Base-by-base conservation (phyloP, 2,329 filamentous ascomycete genomes). In the Didymella segeticola region DNA sequence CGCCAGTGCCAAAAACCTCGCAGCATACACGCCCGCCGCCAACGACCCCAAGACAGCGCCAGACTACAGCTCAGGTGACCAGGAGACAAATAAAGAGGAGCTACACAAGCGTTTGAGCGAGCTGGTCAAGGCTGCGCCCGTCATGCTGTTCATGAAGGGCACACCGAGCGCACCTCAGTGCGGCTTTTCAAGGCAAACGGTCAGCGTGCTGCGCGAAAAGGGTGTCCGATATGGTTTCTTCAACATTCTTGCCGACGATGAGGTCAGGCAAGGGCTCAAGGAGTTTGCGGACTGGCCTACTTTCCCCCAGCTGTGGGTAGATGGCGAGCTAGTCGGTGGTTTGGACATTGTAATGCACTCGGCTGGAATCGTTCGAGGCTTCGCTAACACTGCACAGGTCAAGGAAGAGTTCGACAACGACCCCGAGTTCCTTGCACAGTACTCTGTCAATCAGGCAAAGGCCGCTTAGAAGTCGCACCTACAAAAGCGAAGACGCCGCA, bases 101-200 rank as follows among this genome's bases (percentile, higher is more conserved):
- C 79, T 99, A 47, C 87, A 91, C 75, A 87, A 89, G 74, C 84
- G 93, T 26, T 81, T 99, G 30, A 83, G 78, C 17, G 90, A 96
- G 64, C 83, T 99, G 29, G 93, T 98, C 63, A 96, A 93, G 79
- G 95, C 95, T 5, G 93, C 95, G 26, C 91, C 93, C 0, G 93
- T 99, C 26, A 99, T 99, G 95, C 82, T 99, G 23, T 99, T 99
- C 77, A 96, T 96, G 91, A 96, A 96, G 80, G 93, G 92, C n/a
- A 96, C 91, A 2, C 92, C 92, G 0, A 90, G 87, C 61, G 84
- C 86, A 26, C 92, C 92, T 1, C 90, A 96, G 76, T 96, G 93
- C 70, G 92, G 95, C 2, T 99, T 99, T 78, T 96, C 91, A 63
- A 82, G 93, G 63, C 92, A 97, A 78, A 80, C 96, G 37, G 95